Evolutionary conservation across 2,329 filamentous ascomycete species (phyloP), one percentile per base, ranked within the genome.

Genomic region (Talaromyces funiculosus): DNA sequence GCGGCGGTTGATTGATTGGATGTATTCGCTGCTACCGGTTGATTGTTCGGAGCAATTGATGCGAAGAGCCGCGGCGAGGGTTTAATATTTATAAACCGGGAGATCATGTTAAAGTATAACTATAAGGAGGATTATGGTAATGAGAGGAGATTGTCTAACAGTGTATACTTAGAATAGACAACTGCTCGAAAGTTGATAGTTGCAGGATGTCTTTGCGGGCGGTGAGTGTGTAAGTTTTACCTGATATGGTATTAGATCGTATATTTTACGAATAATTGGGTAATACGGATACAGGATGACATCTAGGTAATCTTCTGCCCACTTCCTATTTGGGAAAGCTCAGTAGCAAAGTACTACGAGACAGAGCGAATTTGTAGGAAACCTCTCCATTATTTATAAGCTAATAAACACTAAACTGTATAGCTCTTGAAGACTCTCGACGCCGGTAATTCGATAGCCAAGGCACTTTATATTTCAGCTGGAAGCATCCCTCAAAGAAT

Each of bases 41-140:
- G 57, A 31, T 16, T 47, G 38, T 42, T 47, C 1, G 57, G 24
- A 16, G 57, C 57, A 16, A 59, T 53, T 57, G 60, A 53, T 20
- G 56, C 56, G 16, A 62, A 53, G 7, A 59, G 26, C 12, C 56
- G 60, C 16, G 60, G 16, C 2, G 57, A 56, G 10, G 57, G 42
- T 45, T 26, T 59, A 20, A 56, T 59, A 8, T 24, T 47, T 29
- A 58, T n/a, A 4, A 10, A 24, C 9, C 47, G 47, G 26, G 7
- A 9, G 18, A 51, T n/a, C 47, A 51, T 51, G 9, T 35, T 51
- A 29, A 6, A 20, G 16, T 22, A 20, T 33, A 22, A 2, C 22
- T 8, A 22, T 20, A 14, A 20, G 12, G 1, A 31, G 3, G 16
- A 26, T n/a, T 10, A n/a, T 45, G 20, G 18, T 47, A n/a, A 12